Evolutionary conservation across 106 monocot species (phyloP).

Genomic region (Allium cepa): DNA sequence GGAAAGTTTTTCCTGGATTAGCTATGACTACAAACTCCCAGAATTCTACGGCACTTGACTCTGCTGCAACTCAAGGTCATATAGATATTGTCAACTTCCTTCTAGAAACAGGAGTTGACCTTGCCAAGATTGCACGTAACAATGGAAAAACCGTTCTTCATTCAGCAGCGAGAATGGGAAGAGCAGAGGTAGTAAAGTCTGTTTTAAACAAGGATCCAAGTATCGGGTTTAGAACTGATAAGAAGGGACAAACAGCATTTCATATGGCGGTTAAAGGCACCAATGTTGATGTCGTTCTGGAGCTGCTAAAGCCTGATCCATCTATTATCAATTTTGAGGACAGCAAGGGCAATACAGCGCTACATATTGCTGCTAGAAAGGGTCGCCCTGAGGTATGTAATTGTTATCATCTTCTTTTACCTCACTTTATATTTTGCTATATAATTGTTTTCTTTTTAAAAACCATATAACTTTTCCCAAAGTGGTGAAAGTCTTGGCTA

Average conservation of each 20-base stretch:
- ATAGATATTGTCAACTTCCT: constrained; percentile 74
- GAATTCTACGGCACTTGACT: constrained; percentile 79
- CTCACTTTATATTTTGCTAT: no score
- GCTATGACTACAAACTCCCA: constrained; percentile 72
- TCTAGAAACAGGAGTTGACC: constrained; percentile 63
- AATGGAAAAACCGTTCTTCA: constrained; percentile 87
- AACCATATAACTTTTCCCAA: no score
- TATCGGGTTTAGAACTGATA: constrained; percentile 52
- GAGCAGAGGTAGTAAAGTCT: constrained; percentile 62
- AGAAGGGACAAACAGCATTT: constrained; percentile 84
- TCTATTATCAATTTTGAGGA: constrained; percentile 57
- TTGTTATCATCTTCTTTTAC: no score
- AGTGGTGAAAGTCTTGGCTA: no score
- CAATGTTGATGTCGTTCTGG: constrained; percentile 52
- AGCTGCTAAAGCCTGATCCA: constrained; percentile 50
- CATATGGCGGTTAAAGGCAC: constrained; percentile 92
- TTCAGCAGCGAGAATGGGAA: constrained; percentile 78
- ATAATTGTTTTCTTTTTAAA: no score
- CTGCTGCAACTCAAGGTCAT: constrained; percentile 82
- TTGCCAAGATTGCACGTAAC: constrained; percentile 71
- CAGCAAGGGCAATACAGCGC: constrained; percentile 62
- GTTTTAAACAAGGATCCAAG: constrained; percentile 57
- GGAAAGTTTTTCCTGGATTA: constrained; percentile 39
- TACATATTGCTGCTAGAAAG: constrained; percentile 84
- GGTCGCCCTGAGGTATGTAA: constrained; percentile 46